Evolutionary conservation across 352 stramenopile species (phyloP).

Genomic region (Phytophthora foliorum): DNA sequence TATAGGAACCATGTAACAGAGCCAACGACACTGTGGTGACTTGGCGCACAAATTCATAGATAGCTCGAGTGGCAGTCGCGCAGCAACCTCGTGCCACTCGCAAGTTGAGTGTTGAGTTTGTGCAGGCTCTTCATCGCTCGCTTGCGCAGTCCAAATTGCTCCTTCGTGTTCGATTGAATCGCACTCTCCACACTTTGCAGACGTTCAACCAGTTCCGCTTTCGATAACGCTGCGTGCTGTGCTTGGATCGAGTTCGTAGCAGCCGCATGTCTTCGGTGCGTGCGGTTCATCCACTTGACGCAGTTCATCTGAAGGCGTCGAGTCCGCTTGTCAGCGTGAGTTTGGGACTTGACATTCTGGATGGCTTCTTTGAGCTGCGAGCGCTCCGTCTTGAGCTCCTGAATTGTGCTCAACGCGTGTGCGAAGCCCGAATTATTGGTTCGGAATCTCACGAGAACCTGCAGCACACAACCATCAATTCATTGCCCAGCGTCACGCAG

Average conservation of each 20-base stretch:
- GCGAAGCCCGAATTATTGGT: conserved; percentile 49
- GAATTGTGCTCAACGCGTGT: conserved; percentile 43
- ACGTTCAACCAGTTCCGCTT: conserved; percentile 53
- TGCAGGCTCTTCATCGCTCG: conserved; percentile 63
- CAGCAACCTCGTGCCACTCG: conserved; percentile 46
- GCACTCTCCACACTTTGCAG: conserved; percentile 51
- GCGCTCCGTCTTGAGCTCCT: conserved; percentile 60
- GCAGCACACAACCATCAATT: conserved; percentile 5
- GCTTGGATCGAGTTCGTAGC: conserved; percentile 44
- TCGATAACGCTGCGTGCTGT: conserved; percentile 54
- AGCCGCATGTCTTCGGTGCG: conserved; percentile 53
- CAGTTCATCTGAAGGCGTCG: conserved; percentile 75
- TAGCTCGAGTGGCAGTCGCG: no score
- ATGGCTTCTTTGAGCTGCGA: conserved; percentile 61
- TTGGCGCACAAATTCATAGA: not conserved
- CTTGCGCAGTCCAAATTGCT: conserved; percentile 61
- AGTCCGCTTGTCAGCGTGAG: conserved; percentile 59
- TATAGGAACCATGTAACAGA: conserved; percentile 72
- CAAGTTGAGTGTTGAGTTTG: conserved; percentile 54
- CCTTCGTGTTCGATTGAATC: conserved; percentile 51
- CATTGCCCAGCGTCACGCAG: not conserved
- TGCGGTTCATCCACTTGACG: conserved; percentile 74
- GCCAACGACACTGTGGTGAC: conserved; percentile 74
- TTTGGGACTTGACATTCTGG: conserved; percentile 51
- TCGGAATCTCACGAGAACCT: conserved; percentile 49